phyloP scores from a whole-genome alignment of 2,329 filamentous ascomycete species.

The Fusarium sp. region DNA sequence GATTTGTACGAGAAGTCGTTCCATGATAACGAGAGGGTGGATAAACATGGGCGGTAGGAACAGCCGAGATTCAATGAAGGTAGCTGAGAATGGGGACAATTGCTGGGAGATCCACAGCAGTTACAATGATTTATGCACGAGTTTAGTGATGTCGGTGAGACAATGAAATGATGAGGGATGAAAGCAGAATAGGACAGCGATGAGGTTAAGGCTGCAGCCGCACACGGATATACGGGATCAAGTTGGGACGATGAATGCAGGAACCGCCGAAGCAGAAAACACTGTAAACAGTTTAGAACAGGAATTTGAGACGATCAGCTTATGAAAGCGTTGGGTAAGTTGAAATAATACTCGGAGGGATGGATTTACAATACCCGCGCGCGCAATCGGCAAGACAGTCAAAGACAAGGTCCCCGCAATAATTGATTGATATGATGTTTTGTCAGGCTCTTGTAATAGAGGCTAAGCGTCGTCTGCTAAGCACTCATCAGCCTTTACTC shows the following conservation, averaged over 20 bases:
- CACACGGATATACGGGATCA: constrained; percentile 12
- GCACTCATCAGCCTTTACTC: constrained; percentile 39
- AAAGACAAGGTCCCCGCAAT: constrained; percentile 12
- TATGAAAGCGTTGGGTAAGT: constrained; percentile 46
- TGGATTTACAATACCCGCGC: constrained; percentile 35
- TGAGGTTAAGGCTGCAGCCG: not conserved
- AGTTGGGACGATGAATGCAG: not conserved
- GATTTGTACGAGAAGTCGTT: constrained; percentile 22
- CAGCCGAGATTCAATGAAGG: constrained; percentile 21
- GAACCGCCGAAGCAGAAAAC: not conserved
- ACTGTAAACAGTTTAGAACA: not conserved
- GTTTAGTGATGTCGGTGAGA: constrained; percentile 34
- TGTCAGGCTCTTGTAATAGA: constrained; percentile 49
- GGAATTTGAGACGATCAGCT: constrained; percentile 5
- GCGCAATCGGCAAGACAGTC: constrained; percentile 1
- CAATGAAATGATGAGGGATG: not conserved
- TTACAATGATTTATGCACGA: constrained; percentile 1
- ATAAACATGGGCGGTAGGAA: constrained; percentile 1
- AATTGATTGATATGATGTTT: constrained; percentile 31
- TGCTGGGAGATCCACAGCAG: constrained; percentile 11
- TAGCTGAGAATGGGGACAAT: constrained; percentile 1
- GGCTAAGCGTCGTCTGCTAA: constrained; percentile 26
- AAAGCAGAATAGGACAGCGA: constrained; percentile 7
- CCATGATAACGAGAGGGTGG: constrained; percentile 22
- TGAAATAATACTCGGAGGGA: not conserved